Evolutionary conservation across 140 eudicot species (phyloP), one percentile per base, ranked within the genome.

Genomic region (Erigeron philadelphicus): DNA sequence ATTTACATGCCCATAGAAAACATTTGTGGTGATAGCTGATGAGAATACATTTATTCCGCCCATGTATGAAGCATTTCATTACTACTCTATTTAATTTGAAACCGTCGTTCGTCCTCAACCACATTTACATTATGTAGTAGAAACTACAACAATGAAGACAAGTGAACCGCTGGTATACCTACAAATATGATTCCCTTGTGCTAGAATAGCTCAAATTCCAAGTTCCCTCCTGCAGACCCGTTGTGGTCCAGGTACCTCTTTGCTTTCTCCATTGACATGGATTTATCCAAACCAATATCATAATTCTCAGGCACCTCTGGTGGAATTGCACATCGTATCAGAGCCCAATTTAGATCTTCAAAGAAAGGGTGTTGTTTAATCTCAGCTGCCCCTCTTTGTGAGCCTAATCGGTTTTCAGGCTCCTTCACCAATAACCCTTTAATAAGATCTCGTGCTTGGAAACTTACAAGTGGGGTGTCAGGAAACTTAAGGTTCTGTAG

Each of bases 341-440:
- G 56, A 4, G 96, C 96, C 96, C 95, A 89, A 70, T 89, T 89
- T 46, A 89, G 59, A 11, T 95, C 96, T 6, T 82, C 89, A 48
- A 89, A 89, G 63, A 88, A 88, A 0, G 96, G 84, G 66, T 88
- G 96, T 57, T 83, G 85, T 59, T 84, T 88, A 45, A 88, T 84
- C 84, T 89, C 96, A 2, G 89, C 90, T 8, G 96, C 88, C 21
- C 96, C 95, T 64, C 84, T 86, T 47, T 82, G 81, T 1, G 78
- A 80, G n/a, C 96, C 96, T 66, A 89, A 70, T 25, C 96, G 82
- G 25, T 83, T 77, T 71, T 86, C 89, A 0, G 96, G 95, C 64
- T 87, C 91, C 80, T 86, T 89, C 8, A 79, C 91, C 5, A 89
- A 76, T 53, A 89, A 84, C 63, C 85, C 81, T 62, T 83, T 73